phyloP scores from a whole-genome alignment of 768 basidiomycete genomes.

The Agrocybe chaxingu region DNA sequence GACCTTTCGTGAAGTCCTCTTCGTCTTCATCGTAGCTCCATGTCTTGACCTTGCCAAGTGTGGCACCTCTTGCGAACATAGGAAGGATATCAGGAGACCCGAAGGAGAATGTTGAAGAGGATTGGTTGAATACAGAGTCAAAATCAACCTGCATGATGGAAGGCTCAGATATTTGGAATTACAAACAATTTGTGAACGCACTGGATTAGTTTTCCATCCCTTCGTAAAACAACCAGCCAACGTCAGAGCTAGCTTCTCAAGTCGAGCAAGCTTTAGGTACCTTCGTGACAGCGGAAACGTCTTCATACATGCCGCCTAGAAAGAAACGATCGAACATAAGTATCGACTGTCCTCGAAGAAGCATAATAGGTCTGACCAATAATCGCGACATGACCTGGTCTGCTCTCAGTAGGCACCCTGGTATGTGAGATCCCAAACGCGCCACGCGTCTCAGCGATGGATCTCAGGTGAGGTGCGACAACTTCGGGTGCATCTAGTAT shows the following conservation, averaged over 20 bases:
- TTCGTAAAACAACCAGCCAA: constrained; percentile 21
- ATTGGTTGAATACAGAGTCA: constrained; percentile 86
- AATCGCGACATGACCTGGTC: constrained; percentile 87
- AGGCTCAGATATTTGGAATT: constrained; percentile 12
- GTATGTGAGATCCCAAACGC: constrained; percentile 87
- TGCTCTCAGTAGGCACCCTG: constrained; percentile 81
- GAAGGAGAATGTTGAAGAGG: constrained; percentile 74
- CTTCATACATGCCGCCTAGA: constrained; percentile 84
- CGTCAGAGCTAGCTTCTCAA: not conserved
- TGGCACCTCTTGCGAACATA: constrained; percentile 80
- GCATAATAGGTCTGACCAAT: constrained; percentile 46
- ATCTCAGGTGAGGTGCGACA: constrained; percentile 73
- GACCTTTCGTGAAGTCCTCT: constrained; percentile 87
- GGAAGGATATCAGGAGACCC: constrained; percentile 88
- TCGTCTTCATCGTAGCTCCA: constrained; percentile 77
- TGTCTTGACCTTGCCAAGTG: constrained; percentile 62
- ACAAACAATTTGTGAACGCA: constrained; percentile 22
- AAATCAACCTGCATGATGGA: constrained; percentile 56
- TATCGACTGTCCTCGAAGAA: not conserved
- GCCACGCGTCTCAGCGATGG: constrained; percentile 62
- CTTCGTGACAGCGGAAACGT: constrained; percentile 85
- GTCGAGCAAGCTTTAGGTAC: constrained; percentile 30
- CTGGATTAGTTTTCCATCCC: constrained; percentile 88
- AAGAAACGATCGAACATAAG: not conserved
- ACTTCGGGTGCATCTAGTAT: constrained; percentile 50